A percentile compares a stretch with the other conserved stretches of the same genome.
Evolutionary conservation across 2,329 filamentous ascomycete genomes (phyloP).

Genomic region (Colletotrichum gigasporum): DNA sequence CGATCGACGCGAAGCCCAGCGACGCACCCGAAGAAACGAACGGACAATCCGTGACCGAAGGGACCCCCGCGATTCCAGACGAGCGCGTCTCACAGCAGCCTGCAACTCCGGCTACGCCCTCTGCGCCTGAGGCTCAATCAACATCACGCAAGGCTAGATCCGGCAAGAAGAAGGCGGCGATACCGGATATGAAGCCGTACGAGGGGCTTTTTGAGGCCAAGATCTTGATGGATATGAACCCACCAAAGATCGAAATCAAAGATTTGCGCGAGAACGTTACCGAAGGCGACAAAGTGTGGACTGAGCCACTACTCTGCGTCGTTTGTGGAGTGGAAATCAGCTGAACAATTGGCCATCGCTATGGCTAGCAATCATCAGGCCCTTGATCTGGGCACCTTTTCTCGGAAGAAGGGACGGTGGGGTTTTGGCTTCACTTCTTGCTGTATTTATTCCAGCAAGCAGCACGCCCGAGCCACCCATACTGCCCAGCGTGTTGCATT

Average conservation of each 20-base stretch:
- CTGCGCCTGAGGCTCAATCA: conserved; percentile 1
- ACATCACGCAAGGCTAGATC: conserved; percentile 35
- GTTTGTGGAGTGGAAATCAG: conserved; percentile 57
- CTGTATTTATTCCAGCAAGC: conserved; percentile 24
- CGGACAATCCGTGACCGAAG: conserved; percentile 44
- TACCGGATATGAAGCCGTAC: conserved; percentile 57
- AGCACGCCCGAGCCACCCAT: background rate
- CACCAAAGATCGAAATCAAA: conserved; percentile 60
- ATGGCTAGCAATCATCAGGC: background rate
- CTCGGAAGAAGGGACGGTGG: background rate
- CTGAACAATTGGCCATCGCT: conserved; percentile 40
- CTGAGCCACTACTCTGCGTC: conserved; percentile 60
- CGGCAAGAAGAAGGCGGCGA: conserved; percentile 42
- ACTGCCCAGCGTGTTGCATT: background rate
- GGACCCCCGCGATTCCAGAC: conserved; percentile 34
- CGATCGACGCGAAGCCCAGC: conserved; percentile 62
- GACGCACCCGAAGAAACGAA: conserved; percentile 50
- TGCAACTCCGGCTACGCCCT: conserved; percentile 27
- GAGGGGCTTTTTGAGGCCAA: conserved; percentile 61
- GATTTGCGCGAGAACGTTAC: conserved; percentile 58
- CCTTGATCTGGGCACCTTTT: background rate
- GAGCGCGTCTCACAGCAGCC: conserved; percentile 33
- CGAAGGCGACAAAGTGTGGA: conserved; percentile 63
- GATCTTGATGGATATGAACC: conserved; percentile 55
- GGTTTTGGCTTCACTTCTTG: conserved; percentile 24